Evolutionary conservation across 208 protist genomes (phyloP).

Genomic region (Trypanosoma cruzi): DNA sequence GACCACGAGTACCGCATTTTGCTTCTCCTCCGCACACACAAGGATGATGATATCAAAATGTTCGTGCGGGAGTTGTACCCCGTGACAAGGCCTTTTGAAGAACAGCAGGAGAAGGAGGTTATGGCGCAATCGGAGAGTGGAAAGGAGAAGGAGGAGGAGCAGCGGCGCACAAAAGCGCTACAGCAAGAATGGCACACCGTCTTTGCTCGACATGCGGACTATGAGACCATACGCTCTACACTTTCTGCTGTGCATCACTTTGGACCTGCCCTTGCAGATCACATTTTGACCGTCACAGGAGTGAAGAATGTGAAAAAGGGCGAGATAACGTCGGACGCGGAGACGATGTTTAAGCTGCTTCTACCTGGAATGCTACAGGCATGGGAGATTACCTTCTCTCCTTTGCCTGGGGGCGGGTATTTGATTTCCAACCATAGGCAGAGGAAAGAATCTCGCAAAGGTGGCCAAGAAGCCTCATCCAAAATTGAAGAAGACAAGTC

Average conservation of each 20-base stretch:
- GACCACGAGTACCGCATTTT: conserved; percentile 95
- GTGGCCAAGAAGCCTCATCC: too few species aligned
- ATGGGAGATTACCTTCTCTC: conserved; percentile 41
- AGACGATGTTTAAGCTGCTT: conserved; percentile 44
- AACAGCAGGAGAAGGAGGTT: neutral
- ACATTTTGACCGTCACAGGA: conserved; percentile 54
- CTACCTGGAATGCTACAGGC: conserved; percentile 61
- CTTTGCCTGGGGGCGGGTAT: conserved; percentile 58
- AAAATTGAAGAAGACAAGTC: too few species aligned
- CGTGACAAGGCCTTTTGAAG: conserved; percentile 36
- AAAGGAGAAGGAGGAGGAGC: conserved; percentile 5
- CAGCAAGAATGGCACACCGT: conserved; percentile 56
- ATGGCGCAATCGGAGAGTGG: neutral
- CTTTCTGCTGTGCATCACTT: conserved; percentile 73
- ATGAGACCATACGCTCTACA: conserved; percentile 44
- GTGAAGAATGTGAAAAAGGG: conserved; percentile 46
- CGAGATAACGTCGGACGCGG: conserved; percentile 21
- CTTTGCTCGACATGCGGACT: conserved; percentile 38
- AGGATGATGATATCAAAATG: conserved; percentile 74
- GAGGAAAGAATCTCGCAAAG: conserved; percentile 12
- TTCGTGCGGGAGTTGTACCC: conserved; percentile 81
- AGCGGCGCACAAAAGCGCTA: conserved; percentile 28
- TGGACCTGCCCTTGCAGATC: conserved; percentile 71
- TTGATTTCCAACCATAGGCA: conserved; percentile 44
- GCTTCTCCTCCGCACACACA: conserved; percentile 92